Conservation (phyloP, 306 rosid genomes). For the Inga oerstediana region DNA sequence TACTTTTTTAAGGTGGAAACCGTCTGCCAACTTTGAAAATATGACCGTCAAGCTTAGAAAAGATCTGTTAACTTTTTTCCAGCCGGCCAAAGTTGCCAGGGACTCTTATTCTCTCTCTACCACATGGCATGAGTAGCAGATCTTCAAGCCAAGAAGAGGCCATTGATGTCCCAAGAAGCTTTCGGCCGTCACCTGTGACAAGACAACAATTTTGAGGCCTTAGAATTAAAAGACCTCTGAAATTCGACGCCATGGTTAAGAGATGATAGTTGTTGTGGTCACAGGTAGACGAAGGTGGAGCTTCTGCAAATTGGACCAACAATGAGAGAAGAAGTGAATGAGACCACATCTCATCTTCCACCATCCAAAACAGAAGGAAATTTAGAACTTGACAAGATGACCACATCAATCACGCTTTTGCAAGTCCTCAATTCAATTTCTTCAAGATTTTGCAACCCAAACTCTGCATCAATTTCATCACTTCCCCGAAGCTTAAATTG, state of each 20-base stretch:
- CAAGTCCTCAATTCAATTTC: constrained; percentile 81
- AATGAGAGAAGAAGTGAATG: constrained; percentile 52
- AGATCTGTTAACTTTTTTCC: no score
- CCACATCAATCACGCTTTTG: constrained; percentile 66
- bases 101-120: constrained; percentile 81
- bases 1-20: no score
- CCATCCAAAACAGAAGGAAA: constrained; percentile 84
- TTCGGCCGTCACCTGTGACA: constrained; percentile 76
- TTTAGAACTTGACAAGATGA: constrained; percentile 55
- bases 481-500: constrained; percentile 34
- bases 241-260: constrained; percentile 46
- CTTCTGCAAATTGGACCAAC: constrained; percentile 44
- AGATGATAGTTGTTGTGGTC: constrained; percentile 77
- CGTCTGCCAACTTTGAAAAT: no score
- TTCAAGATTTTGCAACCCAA: constrained; percentile 48
- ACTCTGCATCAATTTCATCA: constrained; percentile 38
- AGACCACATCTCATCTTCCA: constrained; percentile 67
- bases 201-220: constrained; percentile 86
- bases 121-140: constrained; percentile 75
- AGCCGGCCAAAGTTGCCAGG: constrained; percentile 58
- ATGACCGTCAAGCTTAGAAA: no score
- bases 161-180: constrained; percentile 51
- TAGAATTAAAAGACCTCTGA: constrained; percentile 48
- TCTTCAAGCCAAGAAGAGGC: constrained; percentile 61
- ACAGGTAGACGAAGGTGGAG: constrained; percentile 82